Base-by-base conservation (phyloP, 2,329 filamentous ascomycete species). In the Myriosclerotinia duriaeana region DNA sequence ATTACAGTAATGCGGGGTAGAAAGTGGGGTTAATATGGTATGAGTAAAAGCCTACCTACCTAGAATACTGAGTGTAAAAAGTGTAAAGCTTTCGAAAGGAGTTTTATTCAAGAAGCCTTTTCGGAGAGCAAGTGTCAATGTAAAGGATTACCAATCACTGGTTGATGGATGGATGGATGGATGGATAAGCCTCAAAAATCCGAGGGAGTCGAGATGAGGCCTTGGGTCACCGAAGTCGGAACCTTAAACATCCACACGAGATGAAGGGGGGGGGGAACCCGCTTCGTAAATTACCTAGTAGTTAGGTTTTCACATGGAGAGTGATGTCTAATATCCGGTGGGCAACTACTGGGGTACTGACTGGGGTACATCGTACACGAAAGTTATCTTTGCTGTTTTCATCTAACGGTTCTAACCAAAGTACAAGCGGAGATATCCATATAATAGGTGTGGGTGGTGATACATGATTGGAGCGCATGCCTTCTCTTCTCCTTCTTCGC, bases 391-490 rank as follows among this genome's bases (percentile, higher is more conserved):
- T 34, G 30, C 30, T 34, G 30, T 34, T 34, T 34, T 34, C 30
- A 34, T 34, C 26, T 34, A 34, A 34, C 26, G n/a, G n/a, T n/a
- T 40, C 6, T 12, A 56, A 56, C 36, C 54, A 15, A 17, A 36
- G 14, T 22, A 17, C 11, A 48, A 48, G 36, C 30, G 30, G 22
- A 44, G 55, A 44, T 22, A 46, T 20, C 11, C 6, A 15, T 36
- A 22, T 36, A 48, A 22, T 40, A 42, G 17, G 26, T 26, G 30
- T 22, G 30, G 4, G 30, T 34, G 30, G 30, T 34, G 5, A 55
- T 40, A 56, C 14, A 46, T 67, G 62, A 67, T 67, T 67, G 66
- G 66, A 38, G 66, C 66, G 66, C 66, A 67, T 67, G 44, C 30
- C 46, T 60, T 20, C 22, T 58, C n/a, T 60, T 52, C 53, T 17